These are phyloP conservation scores for Parastagonospora avenae DNA, from an alignment of 2,329 filamentous ascomycete genomes.

Conservation along the genomic window DNA sequence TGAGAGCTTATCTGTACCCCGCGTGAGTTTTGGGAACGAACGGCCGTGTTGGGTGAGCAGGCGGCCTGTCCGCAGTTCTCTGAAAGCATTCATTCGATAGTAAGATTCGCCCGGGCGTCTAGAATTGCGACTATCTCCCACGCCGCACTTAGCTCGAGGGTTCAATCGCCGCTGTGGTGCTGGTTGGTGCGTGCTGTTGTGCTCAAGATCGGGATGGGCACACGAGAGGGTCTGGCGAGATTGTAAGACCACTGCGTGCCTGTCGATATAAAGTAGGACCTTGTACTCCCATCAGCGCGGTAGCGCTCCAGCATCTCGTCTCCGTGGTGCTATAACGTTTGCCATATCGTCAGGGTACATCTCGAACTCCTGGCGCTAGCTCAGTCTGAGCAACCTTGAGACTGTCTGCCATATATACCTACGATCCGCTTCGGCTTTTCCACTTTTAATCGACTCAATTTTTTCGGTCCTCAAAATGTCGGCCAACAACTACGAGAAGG, in stretches of 20 bases:
- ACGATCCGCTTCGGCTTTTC: neutral
- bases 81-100: constrained; percentile 20
- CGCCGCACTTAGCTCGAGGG: constrained; percentile 23
- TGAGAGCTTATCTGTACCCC: constrained; percentile 30
- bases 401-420: neutral
- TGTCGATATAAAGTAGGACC: constrained; percentile 32
- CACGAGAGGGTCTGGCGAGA: constrained; percentile 16
- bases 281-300: constrained; percentile 20
- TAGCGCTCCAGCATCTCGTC: constrained; percentile 16
- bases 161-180: constrained; percentile 11
- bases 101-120: constrained; percentile 24
- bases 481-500: constrained; percentile 31
- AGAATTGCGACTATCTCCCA: constrained; percentile 15
- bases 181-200: constrained; percentile 21
- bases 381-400: constrained; percentile 1
- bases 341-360: constrained; percentile 9
- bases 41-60: constrained; percentile 16
- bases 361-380: constrained; percentile 5
- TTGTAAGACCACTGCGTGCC: constrained; percentile 15
- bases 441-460: neutral
- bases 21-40: constrained; percentile 21
- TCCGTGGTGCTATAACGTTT: constrained; percentile 21
- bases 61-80: constrained; percentile 14
- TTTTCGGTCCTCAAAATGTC: constrained; percentile 23
- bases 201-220: constrained; percentile 12